phyloP scores from a whole-genome alignment of 345 rosid genomes.

The Citrus mangshanensis region DNA sequence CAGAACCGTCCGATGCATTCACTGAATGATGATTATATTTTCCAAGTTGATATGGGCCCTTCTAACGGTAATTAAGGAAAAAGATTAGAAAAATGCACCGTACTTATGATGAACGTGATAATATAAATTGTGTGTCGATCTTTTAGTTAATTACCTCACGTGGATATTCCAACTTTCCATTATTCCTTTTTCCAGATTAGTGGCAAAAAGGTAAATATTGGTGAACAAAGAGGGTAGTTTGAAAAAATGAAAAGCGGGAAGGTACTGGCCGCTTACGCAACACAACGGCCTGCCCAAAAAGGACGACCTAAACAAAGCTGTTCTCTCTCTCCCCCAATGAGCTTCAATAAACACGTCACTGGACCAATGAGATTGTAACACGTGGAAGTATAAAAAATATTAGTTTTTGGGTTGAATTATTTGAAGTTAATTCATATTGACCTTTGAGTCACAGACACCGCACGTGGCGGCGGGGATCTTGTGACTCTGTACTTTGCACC shows the following conservation, averaged over 20 bases:
- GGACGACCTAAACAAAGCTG: slow-evolving; percentile 17
- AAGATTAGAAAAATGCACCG: neutral
- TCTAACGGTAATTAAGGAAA: slow-evolving; percentile 11
- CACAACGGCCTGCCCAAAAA: slow-evolving; percentile 19
- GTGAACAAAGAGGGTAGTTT: neutral
- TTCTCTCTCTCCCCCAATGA: neutral
- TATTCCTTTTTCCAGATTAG: neutral
- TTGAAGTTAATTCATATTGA: slow-evolving; percentile 22
- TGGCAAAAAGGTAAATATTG: neutral
- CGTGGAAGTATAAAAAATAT: neutral
- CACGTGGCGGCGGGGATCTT: slow-evolving; percentile 36
- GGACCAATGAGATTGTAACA: neutral
- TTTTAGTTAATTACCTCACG: neutral
- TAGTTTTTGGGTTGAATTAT: neutral
- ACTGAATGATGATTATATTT: neutral
- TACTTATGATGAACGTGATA: neutral
- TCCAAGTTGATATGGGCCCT: neutral
- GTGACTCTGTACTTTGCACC: slow-evolving; percentile 1
- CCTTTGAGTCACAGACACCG: slow-evolving; percentile 21
- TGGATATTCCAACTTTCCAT: neutral
- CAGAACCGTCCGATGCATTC: neutral
- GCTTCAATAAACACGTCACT: slow-evolving; percentile 16
- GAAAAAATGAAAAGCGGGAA: neutral
- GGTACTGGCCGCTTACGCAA: slow-evolving; percentile 33
- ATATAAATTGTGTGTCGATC: neutral